Conservation (phyloP, 345 rosid species). For the Eucalyptus grandis region DNA sequence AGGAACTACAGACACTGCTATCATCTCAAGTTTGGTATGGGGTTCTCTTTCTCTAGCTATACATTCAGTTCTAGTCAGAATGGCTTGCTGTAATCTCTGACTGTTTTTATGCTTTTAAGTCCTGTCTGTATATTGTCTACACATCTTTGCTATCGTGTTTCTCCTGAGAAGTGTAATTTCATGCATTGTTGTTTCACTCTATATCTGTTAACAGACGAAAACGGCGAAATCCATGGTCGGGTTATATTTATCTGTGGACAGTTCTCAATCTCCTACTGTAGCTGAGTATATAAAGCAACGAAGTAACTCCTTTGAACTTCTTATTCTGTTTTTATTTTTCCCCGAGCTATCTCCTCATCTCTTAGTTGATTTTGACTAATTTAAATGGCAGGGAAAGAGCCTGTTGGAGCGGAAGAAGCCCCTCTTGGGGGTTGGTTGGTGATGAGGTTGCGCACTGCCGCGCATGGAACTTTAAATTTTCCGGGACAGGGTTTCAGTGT, state of each 20-base stretch:
- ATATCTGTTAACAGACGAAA: conserved; percentile 59
- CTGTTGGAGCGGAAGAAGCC: conserved; percentile 87
- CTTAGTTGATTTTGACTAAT: neutral
- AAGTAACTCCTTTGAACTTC: conserved; percentile 25
- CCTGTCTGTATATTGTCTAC: neutral
- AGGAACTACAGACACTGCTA: conserved; percentile 80
- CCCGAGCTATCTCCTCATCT: neutral
- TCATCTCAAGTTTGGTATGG: conserved; percentile 67
- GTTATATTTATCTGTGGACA: conserved; percentile 54
- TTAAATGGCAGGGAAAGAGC: conserved; percentile 61
- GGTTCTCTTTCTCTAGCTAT: neutral
- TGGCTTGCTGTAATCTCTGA: neutral
- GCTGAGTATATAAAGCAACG: conserved; percentile 72
- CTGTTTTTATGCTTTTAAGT: neutral
- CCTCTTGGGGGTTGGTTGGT: conserved; percentile 94
- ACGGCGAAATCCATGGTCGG: conserved; percentile 87
- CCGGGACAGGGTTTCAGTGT: conserved; percentile 72
- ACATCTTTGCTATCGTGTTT: neutral
- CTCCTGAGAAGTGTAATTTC: neutral
- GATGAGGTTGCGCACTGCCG: conserved; percentile 82
- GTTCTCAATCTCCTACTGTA: conserved; percentile 49
- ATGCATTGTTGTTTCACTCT: neutral
- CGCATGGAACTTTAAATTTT: conserved; percentile 84
- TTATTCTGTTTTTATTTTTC: neutral
- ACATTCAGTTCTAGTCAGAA: neutral